These are phyloP conservation scores for Aspergillus novoparasiticus DNA, from an alignment of 2,329 filamentous ascomycete species.

Conservation along the genomic window DNA sequence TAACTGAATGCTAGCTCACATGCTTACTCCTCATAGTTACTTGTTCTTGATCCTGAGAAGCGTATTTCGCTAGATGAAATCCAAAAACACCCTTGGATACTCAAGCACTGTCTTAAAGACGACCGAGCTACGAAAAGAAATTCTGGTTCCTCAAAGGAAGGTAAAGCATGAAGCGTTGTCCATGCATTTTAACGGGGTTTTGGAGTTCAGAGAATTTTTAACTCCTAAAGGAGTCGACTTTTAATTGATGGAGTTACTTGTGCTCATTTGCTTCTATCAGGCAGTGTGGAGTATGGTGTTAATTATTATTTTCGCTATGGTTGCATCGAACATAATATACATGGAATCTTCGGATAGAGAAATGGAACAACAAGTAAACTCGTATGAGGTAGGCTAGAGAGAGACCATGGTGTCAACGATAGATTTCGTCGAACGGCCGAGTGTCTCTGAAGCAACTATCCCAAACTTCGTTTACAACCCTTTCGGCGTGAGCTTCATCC, in stretches of 20 bases:
- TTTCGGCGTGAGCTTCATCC: slow-evolving; percentile 81
- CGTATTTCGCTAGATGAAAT: slow-evolving; percentile 87
- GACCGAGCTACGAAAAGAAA: slow-evolving; percentile 48
- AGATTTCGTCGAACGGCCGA: slow-evolving; percentile 94
- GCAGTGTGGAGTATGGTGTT: slow-evolving; percentile 5
- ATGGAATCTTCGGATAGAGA: background rate
- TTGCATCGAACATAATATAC: slow-evolving; percentile 19
- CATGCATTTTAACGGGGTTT: slow-evolving; percentile 24
- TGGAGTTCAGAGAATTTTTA: slow-evolving; percentile 15
- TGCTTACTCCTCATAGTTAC: slow-evolving; percentile 57
- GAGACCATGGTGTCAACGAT: slow-evolving; percentile 55
- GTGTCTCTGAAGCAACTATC: slow-evolving; percentile 95
- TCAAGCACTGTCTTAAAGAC: slow-evolving; percentile 81
- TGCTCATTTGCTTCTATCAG: background rate
- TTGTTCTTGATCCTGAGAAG: slow-evolving; percentile 93
- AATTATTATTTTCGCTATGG: background rate
- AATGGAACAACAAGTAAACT: background rate
- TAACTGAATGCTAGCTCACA: background rate
- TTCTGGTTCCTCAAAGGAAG: slow-evolving; percentile 41
- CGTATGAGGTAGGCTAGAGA: slow-evolving; percentile 2
- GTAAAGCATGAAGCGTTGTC: slow-evolving; percentile 29
- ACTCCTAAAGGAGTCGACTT: background rate
- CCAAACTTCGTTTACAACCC: slow-evolving; percentile 97
- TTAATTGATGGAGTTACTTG: background rate
- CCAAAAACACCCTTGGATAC: slow-evolving; percentile 89